phyloP scores from a whole-genome alignment of 306 rosid species.

The Pyrus bretschneideri region DNA sequence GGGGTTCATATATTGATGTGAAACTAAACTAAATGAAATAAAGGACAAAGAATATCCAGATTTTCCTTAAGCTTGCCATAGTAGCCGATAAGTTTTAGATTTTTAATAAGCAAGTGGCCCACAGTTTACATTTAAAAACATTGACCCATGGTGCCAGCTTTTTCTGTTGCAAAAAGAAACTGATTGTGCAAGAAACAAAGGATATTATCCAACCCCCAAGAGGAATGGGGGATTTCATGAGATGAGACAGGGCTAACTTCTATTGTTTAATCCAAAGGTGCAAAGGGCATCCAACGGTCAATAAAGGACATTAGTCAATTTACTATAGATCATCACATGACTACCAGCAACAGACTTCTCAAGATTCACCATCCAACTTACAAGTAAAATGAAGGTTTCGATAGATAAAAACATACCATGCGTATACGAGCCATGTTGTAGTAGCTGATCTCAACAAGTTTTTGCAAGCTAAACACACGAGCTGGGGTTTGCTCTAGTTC shows the following conservation, averaged over 20 bases:
- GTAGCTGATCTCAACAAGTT: slow-evolving; percentile 98
- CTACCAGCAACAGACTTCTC: neutral
- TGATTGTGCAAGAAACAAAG: neutral
- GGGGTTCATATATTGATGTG: neutral
- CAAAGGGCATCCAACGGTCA: neutral
- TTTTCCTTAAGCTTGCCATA: neutral
- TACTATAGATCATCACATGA: neutral
- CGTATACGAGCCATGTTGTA: slow-evolving; percentile 98
- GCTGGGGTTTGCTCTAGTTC: slow-evolving; percentile 93
- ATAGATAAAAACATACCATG: slow-evolving; percentile 51
- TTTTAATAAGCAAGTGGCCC: neutral
- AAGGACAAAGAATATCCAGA: neutral
- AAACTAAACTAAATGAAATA: neutral
- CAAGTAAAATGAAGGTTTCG: slow-evolving; percentile 15
- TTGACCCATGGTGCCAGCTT: neutral
- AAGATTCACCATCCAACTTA: slow-evolving; percentile 1
- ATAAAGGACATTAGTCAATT: neutral
- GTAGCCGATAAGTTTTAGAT: neutral
- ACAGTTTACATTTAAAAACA: neutral
- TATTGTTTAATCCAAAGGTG: neutral
- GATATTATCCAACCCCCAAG: neutral
- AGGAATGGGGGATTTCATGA: neutral
- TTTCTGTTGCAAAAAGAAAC: neutral
- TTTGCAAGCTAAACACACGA: slow-evolving; percentile 98
- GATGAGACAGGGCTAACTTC: neutral